These are phyloP conservation scores for Pseudognaphalium luteoalbum DNA, from an alignment of 129 eudicot species.

Conservation along the genomic window DNA sequence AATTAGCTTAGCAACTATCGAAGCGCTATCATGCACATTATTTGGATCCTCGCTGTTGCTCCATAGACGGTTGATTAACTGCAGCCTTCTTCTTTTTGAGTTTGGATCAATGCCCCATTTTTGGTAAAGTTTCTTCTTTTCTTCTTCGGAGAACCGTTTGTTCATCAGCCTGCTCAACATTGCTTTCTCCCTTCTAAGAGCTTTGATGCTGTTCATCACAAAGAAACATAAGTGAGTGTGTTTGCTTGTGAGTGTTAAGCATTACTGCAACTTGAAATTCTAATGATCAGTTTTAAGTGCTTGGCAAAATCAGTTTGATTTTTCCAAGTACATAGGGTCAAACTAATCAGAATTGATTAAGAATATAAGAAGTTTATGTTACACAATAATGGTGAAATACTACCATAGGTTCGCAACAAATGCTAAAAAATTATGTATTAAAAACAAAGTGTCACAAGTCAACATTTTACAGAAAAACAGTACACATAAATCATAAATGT, in stretches of 20 bases:
- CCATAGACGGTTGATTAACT: conserved; percentile 71
- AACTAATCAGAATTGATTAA: not conserved
- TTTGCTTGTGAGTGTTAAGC: not conserved
- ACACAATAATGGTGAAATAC: too few species aligned
- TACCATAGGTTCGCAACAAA: not conserved
- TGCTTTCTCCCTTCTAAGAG: conserved; percentile 79
- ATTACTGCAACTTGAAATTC: not conserved
- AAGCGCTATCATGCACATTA: conserved; percentile 63
- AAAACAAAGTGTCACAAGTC: too few species aligned
- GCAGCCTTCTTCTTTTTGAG: conserved; percentile 71
- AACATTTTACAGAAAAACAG: too few species aligned
- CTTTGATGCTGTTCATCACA: conserved; percentile 62
- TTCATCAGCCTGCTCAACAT: conserved; percentile 77
- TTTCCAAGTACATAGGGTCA: not conserved
- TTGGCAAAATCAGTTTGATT: not conserved
- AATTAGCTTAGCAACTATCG: conserved; percentile 71
- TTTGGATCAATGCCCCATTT: conserved; percentile 69
- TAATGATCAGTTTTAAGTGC: not conserved
- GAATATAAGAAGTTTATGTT: not conserved
- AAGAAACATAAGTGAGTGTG: not conserved
- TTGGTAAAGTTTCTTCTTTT: conserved; percentile 63
- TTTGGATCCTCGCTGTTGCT: conserved; percentile 59
- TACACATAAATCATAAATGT: not conserved
- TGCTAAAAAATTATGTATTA: too few species aligned
- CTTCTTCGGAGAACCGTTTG: conserved; percentile 65